phyloP scores from a whole-genome alignment of 306 rosid species.

The Lathyrus sativus region DNA sequence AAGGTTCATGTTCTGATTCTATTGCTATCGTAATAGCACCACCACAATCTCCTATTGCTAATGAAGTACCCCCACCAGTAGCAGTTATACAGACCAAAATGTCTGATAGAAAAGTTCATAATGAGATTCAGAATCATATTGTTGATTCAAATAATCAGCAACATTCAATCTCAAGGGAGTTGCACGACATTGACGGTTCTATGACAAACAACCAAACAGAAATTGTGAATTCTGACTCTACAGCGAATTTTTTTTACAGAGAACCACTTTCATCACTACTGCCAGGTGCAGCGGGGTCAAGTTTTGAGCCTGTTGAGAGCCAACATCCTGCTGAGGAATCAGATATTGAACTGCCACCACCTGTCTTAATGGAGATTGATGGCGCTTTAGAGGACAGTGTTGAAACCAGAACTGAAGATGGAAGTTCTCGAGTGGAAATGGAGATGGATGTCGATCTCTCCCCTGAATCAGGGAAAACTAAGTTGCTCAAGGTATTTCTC shows the following conservation, averaged over 20 bases:
- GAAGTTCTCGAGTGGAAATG: constrained; percentile 7
- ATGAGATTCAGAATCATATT: constrained; percentile 7
- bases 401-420: constrained; percentile 10
- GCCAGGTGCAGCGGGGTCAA: constrained; percentile 4
- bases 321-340: constrained; percentile 1
- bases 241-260: not conserved
- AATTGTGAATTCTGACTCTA: not conserved
- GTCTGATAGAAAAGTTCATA: not conserved
- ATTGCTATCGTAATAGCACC: not conserved
- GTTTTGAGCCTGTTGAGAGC: constrained; percentile 17
- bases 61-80: not conserved
- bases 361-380: constrained; percentile 17
- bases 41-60: not conserved
- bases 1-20: constrained; percentile 4
- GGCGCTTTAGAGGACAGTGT: not conserved
- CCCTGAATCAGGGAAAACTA: constrained; percentile 3
- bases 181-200: not conserved
- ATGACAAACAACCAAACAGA: not conserved
- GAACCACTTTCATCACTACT: not conserved
- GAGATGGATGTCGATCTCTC: not conserved
- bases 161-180: constrained; percentile 11
- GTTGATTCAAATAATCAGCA: not conserved
- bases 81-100: not conserved
- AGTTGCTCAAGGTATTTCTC: constrained; percentile 30
- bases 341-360: constrained; percentile 16